Percentiles rank a stretch among this genome's conserved stretches.
Evolutionary conservation across 306 rosid species (phyloP).

Genomic region (Dicorynia guianensis): DNA sequence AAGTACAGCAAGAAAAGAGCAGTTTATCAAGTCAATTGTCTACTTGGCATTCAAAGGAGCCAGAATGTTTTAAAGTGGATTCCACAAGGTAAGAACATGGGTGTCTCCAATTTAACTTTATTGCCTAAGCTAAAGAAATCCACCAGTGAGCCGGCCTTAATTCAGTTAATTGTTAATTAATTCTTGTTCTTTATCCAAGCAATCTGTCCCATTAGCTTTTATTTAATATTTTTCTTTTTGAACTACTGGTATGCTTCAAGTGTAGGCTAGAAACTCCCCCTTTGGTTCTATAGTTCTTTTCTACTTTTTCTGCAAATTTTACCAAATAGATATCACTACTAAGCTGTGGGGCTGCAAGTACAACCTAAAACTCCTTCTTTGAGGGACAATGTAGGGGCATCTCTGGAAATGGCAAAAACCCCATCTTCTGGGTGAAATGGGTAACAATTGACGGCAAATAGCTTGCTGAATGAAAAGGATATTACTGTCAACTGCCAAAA

Average conservation of each 20-base stretch:
- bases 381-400: conserved; percentile 4
- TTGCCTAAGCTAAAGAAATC: neutral
- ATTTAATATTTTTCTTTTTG: neutral
- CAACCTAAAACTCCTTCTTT: conserved; percentile 15
- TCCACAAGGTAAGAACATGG: neutral
- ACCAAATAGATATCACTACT: conserved; percentile 11
- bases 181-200: conserved; percentile 1
- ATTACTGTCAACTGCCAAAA: conserved; percentile 21
- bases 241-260: neutral
- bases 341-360: neutral
- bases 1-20: neutral
- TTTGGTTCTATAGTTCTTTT: conserved; percentile 16
- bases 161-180: neutral
- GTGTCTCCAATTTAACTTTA: neutral
- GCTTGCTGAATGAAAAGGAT: conserved; percentile 7
- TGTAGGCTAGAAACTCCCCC: neutral
- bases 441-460: neutral
- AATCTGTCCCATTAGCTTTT: conserved; percentile 5
- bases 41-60: neutral
- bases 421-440: conserved; percentile 25
- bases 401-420: conserved; percentile 34
- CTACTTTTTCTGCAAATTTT: neutral
- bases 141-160: conserved; percentile 13
- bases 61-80: neutral
- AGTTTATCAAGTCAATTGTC: neutral